Evolutionary conservation across 257 asterid species (phyloP), one percentile per base, ranked within the genome.

Genomic region (Rubia yunnanensis): DNA sequence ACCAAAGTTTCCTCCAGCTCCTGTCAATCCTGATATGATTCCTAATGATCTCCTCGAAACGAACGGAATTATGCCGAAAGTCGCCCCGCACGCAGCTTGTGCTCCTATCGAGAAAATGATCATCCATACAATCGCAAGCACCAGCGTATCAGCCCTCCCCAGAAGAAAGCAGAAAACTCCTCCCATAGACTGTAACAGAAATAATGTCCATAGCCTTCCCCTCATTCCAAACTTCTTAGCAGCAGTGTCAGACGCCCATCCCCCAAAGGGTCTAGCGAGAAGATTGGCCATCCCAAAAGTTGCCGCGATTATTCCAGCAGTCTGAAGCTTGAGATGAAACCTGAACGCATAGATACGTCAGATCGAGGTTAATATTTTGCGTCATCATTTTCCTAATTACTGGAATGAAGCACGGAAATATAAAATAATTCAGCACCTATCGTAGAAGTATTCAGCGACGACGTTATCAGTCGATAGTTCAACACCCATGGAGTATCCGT

Each of bases 401-500:
- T 41, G 5, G 15, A 41, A 41, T 15, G 50, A 41, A 10, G 1
- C 0, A 10, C 13, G n/a, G 0, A 10, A 41, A 41, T 13, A 41
- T 13, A 1, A 3, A 41, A 14, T 15, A 50, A 50, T 3, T 48
- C 1, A 17, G 5, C 0, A 83, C 87, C 82, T 72, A 70, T 84
- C 89, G n/a, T 64, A 82, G 68, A 84, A 84, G 76, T 84, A 86
- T 30, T 82, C 95, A 0, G 95, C 87, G 8, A 82, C 70, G 10
- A 86, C 88, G 39, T 86, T 86, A 63, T 84, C 87, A 0, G 85
- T 84, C 0, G 88, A 74, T 39, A 86, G 38, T 56, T 86, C 88
- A 7, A 86, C 91, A 18, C 95, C 95, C 91, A 84, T 84, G 3
- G 95, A 86, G 36, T 80, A 86, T 11, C 95, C 95, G 13, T 86